Percentiles rank a stretch among this genome's conserved stretches.
These are phyloP conservation scores for Nakaseomyces nivariensis DNA, from an alignment of 1,139 yeast species.

Conservation along the genomic window DNA sequence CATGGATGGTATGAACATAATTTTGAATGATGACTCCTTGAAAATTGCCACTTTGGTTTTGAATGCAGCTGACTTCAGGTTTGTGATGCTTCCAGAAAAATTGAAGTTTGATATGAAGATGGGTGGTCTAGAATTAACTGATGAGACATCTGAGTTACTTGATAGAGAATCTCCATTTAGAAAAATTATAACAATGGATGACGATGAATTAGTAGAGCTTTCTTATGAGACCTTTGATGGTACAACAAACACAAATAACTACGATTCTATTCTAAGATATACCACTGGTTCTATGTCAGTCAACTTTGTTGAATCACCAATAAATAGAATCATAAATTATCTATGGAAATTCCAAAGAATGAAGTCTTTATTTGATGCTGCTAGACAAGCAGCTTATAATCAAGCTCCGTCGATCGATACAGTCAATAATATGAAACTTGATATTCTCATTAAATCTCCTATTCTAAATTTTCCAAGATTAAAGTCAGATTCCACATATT, in stretches of 20 bases:
- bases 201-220: conserved; percentile 73
- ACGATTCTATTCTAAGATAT: conserved; percentile 52
- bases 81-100: conserved; percentile 64
- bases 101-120: conserved; percentile 66
- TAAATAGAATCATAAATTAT: conserved; percentile 56
- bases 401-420: conserved; percentile 35
- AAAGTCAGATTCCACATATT: conserved; percentile 34
- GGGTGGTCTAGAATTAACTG: conserved; percentile 73
- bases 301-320: conserved; percentile 74
- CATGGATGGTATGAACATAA: conserved; percentile 63
- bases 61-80: conserved; percentile 60
- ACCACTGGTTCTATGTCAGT: conserved; percentile 66
- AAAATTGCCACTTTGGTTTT: conserved; percentile 72
- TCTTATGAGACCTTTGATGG: conserved; percentile 73
- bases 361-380: conserved; percentile 80
- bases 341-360: conserved; percentile 69
- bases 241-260: conserved; percentile 37
- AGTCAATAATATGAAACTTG: conserved; percentile 52
- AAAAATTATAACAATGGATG: conserved; percentile 69
- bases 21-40: conserved; percentile 75
- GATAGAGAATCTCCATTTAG: conserved; percentile 46
- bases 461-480: conserved; percentile 67
- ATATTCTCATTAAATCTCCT: conserved; percentile 70
- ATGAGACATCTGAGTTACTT: conserved; percentile 61
- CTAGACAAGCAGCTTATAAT: conserved; percentile 74